phyloP scores from a whole-genome alignment of 1,284 basidiomycete genomes.

The Coriolopsis trogii region DNA sequence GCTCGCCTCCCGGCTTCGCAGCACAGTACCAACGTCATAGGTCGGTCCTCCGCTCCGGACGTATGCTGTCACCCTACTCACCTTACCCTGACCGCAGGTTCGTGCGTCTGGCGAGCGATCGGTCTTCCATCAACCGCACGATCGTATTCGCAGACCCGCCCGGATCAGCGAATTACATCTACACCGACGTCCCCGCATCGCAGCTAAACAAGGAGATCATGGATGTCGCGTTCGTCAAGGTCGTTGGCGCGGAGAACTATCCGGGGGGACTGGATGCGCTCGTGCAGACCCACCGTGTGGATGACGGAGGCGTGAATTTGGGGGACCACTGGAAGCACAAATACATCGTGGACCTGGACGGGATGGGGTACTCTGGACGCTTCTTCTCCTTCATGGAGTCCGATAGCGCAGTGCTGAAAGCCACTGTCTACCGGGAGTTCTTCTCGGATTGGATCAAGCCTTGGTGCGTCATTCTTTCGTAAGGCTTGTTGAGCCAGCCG shows the following conservation, averaged over 20 bases:
- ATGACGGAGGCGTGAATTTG: conserved; percentile 75
- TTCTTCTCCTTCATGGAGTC: conserved; percentile 87
- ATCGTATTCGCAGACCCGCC: conserved; percentile 79
- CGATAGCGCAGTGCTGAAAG: conserved; percentile 88
- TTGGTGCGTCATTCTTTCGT: conserved; percentile 54
- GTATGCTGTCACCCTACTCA: neutral
- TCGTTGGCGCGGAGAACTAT: conserved; percentile 68
- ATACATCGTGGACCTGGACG: conserved; percentile 90
- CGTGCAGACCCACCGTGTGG: conserved; percentile 72
- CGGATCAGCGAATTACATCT: conserved; percentile 59
- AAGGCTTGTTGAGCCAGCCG: too few species aligned
- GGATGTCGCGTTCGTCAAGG: conserved; percentile 88
- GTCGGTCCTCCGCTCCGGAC: conserved; percentile 38
- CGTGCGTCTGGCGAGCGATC: conserved; percentile 76
- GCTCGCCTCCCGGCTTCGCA: conserved; percentile 82
- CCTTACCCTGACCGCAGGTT: conserved; percentile 49
- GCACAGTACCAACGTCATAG: conserved; percentile 88
- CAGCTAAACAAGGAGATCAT: conserved; percentile 81
- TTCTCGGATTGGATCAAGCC: conserved; percentile 85
- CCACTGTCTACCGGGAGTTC: conserved; percentile 89
- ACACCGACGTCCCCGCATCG: conserved; percentile 61
- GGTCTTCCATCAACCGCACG: conserved; percentile 57
- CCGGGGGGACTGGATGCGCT: conserved; percentile 83
- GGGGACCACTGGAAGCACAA: conserved; percentile 92
- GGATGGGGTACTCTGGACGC: conserved; percentile 92